phyloP scores from a whole-genome alignment of 1,139 yeast species.

The Kazachstania sp. region DNA sequence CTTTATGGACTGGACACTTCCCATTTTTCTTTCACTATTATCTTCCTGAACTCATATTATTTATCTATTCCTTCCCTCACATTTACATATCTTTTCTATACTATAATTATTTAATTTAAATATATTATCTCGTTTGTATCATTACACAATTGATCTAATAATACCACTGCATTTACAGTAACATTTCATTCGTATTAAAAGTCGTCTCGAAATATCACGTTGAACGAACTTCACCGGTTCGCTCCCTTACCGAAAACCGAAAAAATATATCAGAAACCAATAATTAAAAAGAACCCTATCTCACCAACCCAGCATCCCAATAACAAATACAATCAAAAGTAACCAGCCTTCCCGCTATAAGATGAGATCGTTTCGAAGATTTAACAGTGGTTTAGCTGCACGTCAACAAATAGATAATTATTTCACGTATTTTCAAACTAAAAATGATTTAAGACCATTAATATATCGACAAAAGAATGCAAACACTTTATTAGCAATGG shows the following conservation, averaged over 20 bases:
- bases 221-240: too few species aligned
- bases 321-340: too few species aligned
- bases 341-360: too few species aligned
- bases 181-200: too few species aligned
- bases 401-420: conserved; percentile 17
- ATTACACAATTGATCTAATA: neutral
- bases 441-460: conserved; percentile 30
- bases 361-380: neutral
- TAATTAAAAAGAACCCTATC: too few species aligned
- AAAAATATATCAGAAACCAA: too few species aligned
- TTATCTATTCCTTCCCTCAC: neutral
- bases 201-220: too few species aligned
- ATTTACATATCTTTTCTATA: neutral
- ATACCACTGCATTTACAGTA: too few species aligned
- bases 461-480: conserved; percentile 41
- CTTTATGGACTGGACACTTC: neutral
- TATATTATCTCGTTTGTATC: neutral
- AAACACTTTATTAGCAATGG: conserved; percentile 47
- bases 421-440: conserved; percentile 20
- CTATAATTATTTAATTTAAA: neutral
- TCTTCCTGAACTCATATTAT: neutral
- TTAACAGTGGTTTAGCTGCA: conserved; percentile 5
- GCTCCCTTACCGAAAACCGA: too few species aligned
- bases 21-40: too few species aligned
- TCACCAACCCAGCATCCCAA: too few species aligned